A percentile compares a stretch with the other conserved stretches of the same genome.
Evolutionary conservation across 2,329 filamentous ascomycete genomes (phyloP).

Genomic region (Fusarium dimerum): DNA sequence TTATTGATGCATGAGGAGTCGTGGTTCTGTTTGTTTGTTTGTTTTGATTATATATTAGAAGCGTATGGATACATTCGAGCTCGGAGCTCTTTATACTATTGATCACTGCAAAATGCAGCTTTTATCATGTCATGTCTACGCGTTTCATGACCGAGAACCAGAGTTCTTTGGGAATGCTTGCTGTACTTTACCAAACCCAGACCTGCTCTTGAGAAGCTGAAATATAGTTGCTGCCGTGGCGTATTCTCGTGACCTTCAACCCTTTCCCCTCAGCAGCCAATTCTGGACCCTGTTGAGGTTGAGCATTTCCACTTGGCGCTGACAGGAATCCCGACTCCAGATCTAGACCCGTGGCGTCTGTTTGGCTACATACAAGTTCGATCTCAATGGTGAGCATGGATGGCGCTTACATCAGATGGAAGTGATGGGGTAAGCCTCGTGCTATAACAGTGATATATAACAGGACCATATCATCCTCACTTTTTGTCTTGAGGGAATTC

Average conservation of each 20-base stretch:
- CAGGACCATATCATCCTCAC: background rate
- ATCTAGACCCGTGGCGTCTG: background rate
- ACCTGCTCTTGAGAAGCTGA: too few species aligned
- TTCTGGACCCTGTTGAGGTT: too few species aligned
- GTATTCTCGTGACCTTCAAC: too few species aligned
- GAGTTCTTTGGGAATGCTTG: background rate
- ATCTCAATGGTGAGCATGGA: background rate
- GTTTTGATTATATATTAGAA: background rate
- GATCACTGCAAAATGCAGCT: background rate
- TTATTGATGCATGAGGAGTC: slow-evolving; percentile 24
- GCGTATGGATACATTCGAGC: background rate
- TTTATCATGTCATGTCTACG: background rate
- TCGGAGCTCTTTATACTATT: background rate
- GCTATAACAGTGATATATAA: background rate
- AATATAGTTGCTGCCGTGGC: too few species aligned
- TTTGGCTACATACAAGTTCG: background rate
- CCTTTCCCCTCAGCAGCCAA: too few species aligned
- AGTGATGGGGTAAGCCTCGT: background rate
- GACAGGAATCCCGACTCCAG: background rate
- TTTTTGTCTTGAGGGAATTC: background rate
- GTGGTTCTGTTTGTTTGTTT: background rate
- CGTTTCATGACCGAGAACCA: background rate
- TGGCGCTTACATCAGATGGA: background rate
- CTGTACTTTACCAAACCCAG: too few species aligned
- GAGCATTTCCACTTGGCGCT: background rate